phyloP scores from a whole-genome alignment of 2,329 filamentous ascomycete species.

The Periconia digitata region DNA sequence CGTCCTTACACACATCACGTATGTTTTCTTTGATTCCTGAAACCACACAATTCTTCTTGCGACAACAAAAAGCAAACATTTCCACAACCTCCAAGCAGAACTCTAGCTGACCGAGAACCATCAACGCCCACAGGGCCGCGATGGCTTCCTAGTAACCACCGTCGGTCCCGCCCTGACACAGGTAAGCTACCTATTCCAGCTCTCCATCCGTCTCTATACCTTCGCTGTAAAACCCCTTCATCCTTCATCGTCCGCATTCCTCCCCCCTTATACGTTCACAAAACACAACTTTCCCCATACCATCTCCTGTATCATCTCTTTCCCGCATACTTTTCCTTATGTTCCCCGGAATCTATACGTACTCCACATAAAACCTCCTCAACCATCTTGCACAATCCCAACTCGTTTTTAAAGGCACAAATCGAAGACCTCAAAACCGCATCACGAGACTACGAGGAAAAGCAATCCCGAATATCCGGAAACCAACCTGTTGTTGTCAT shows the following conservation, averaged over 20 bases:
- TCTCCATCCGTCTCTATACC: not conserved
- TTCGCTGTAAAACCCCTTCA: not conserved
- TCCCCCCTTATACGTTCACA: not conserved
- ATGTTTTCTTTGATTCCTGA: slow-evolving; percentile 8
- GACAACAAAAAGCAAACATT: not conserved
- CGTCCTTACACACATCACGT: slow-evolving; percentile 47
- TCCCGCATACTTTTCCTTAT: too few species aligned
- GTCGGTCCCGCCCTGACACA: slow-evolving; percentile 45
- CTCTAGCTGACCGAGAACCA: slow-evolving; percentile 8
- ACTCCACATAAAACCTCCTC: too few species aligned
- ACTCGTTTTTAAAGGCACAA: slow-evolving; percentile 38
- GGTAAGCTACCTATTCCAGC: slow-evolving; percentile 22
- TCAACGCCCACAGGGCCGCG: slow-evolving; percentile 37
- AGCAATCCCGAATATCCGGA: slow-evolving; percentile 39
- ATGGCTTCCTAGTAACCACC: slow-evolving; percentile 47
- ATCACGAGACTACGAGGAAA: slow-evolving; percentile 45
- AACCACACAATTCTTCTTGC: not conserved
- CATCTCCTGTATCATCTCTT: too few species aligned
- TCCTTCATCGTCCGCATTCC: not conserved
- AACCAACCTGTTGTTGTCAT: slow-evolving; percentile 40
- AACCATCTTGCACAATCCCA: not conserved
- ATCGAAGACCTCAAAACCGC: slow-evolving; percentile 46
- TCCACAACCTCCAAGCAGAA: not conserved
- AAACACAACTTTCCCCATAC: too few species aligned
- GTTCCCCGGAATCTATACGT: too few species aligned